Evolutionary conservation across 1,284 basidiomycete species (phyloP).

Genomic region (Cutaneotrichosporon cavernicola): DNA sequence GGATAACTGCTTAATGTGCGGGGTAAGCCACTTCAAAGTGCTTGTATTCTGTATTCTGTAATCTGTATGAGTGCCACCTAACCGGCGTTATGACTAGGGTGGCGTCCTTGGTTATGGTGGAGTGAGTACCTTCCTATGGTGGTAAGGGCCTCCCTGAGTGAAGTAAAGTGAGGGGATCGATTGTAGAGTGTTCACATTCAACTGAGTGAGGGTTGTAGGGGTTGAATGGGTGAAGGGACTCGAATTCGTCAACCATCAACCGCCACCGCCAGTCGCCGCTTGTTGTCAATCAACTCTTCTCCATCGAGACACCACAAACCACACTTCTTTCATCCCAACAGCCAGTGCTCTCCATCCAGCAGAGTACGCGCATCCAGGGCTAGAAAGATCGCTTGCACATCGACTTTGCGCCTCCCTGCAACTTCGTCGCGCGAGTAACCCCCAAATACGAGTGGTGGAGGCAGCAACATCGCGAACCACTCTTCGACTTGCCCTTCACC

Average conservation of each 20-base stretch:
- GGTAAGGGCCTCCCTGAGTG: not conserved
- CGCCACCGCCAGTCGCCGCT: not conserved
- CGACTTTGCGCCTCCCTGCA: constrained; percentile 3
- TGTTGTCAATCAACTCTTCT: constrained; percentile 6
- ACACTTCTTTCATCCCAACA: not conserved
- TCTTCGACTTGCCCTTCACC: not conserved
- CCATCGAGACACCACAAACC: constrained; percentile 3
- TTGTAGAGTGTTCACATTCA: not conserved
- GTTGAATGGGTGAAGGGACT: not conserved
- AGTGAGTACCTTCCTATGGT: too few relatives aligned
- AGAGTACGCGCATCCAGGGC: constrained; percentile 11
- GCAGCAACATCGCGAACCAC: not conserved
- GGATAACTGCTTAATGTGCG: too few relatives aligned
- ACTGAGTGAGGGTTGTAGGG: too few relatives aligned
- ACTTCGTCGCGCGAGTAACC: constrained; percentile 8
- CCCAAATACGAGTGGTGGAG: constrained; percentile 7
- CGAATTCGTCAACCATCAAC: not conserved
- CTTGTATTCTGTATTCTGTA: too few relatives aligned
- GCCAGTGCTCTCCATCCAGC: constrained; percentile 10
- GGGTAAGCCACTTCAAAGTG: too few relatives aligned
- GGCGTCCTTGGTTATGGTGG: too few relatives aligned
- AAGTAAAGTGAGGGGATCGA: not conserved
- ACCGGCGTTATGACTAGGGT: not conserved
- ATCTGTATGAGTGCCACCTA: not conserved
- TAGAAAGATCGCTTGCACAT: not conserved